Percentiles rank a stretch among this genome's conserved stretches.
phyloP scores from a whole-genome alignment of 225 moss, liverwort and hornwort species.

The Sphagnum contortum region DNA sequence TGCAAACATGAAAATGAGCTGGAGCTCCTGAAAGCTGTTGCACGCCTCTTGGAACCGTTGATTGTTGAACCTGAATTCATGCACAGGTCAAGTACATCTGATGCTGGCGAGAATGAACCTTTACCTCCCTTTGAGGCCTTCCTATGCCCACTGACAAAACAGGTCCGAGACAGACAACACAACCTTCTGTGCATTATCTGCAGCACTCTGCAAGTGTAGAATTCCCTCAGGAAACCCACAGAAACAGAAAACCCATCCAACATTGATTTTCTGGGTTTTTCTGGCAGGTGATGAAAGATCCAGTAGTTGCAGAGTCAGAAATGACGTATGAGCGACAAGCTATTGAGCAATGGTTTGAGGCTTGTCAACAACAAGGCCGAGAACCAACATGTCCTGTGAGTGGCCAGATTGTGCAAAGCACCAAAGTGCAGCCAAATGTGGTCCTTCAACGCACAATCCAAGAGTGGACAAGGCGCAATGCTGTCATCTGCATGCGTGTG shows the following conservation, averaged over 20 bases:
- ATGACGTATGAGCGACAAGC: constrained; percentile 1
- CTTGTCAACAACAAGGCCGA: neutral
- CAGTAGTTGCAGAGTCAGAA: constrained; percentile 1
- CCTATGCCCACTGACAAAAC: constrained; percentile 1
- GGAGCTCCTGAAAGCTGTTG: constrained; percentile 1
- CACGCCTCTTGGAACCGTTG: neutral
- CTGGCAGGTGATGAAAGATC: constrained; percentile 4
- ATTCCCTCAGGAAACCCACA: no score
- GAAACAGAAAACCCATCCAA: no score
- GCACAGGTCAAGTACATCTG: neutral
- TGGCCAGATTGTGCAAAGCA: neutral
- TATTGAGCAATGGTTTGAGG: constrained; percentile 3
- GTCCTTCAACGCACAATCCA: neutral
- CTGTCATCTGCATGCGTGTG: neutral
- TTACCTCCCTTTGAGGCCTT: constrained; percentile 6
- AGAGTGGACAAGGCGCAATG: constrained; percentile 1
- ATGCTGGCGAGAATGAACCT: constrained; percentile 1
- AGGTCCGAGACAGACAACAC: neutral
- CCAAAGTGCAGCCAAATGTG: neutral
- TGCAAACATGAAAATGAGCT: neutral
- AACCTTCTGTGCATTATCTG: neutral
- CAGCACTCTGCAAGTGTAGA: no score
- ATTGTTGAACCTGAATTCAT: neutral
- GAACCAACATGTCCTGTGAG: constrained; percentile 1
- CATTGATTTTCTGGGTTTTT: no score